Conservation (phyloP, 345 rosid genomes). For the Eucalyptus sp. region DNA sequence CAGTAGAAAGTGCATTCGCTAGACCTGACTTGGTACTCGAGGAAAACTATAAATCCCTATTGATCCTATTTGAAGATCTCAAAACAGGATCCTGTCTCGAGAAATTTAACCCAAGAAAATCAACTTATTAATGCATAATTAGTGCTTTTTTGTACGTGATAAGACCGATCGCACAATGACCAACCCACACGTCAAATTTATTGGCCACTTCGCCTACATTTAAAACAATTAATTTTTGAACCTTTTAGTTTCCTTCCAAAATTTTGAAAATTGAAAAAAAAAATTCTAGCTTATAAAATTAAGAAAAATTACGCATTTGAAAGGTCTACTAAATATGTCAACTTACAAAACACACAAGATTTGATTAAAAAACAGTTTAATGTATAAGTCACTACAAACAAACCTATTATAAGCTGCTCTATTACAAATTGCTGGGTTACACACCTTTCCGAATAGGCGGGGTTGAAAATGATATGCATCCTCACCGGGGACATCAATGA, state of each 20-base stretch:
- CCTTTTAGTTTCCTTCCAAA: neutral
- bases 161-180: neutral
- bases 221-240: neutral
- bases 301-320: neutral
- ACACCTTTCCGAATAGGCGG: constrained; percentile 89
- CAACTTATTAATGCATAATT: neutral
- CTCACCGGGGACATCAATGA: constrained; percentile 56
- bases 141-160: neutral
- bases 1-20: neutral
- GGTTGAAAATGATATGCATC: constrained; percentile 70
- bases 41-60: neutral
- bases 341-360: neutral
- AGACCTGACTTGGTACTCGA: neutral
- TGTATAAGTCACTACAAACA: neutral
- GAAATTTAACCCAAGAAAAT: neutral
- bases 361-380: neutral
- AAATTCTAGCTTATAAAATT: neutral
- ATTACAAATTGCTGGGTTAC: constrained; percentile 12
- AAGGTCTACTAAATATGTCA: neutral
- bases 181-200: neutral
- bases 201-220: neutral
- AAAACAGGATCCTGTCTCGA: neutral
- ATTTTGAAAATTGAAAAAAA: neutral
- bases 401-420: neutral
- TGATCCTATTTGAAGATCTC: neutral